Base-by-base conservation (phyloP, 2,329 filamentous ascomycete genomes). In the Beauveria medogensis region DNA sequence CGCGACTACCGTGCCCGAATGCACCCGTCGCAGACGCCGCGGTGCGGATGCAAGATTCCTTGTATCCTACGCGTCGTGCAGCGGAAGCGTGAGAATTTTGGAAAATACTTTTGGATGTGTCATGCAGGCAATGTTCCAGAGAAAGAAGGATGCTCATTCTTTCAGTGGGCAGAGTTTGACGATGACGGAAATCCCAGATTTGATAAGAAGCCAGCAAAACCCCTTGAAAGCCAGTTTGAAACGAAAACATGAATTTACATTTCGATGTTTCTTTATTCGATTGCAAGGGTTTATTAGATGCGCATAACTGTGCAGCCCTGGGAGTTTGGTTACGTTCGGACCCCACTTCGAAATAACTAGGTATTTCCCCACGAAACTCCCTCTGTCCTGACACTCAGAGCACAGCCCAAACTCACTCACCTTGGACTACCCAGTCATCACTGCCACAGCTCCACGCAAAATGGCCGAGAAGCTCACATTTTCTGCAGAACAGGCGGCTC, bases 51-150 rank as follows among this genome's bases (percentile, higher is more conserved):
- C 67, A 80, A 80, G 0, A 80, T 92, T 3, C 84, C 90, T 0
- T 78, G 79, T 37, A 78, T 88, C 9, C 75, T 97, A 64, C 80
- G 91, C 48, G 92, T 91, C 46, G 91, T 92, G 18, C 91, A 92
- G 75, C 85, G 81, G 69, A 92, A 89, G 74, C 86, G 82, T 66
- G 88, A 89, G 66, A 93, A 85, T 59, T 80, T 85, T 65, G 92
- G 93, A 0, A 80, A 81, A 67, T 96, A 97, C 71, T 94, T 95
- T 74, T 96, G 92, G 91, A 94, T 93, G 89, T 97, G 94, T 68
- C 85, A 96, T 74, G 85, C 85, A 0, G 85, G 87, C 7, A 90
- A 87, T 68, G 81, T 86, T 2, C 87, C 88, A 0, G 88, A 83
- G 52, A 87, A 81, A 74, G 75, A 85, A 44, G 85, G 83, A 5